Conservation (phyloP, 495 filamentous ascomycete genomes). For the Lasiosphaeria hispida region DNA sequence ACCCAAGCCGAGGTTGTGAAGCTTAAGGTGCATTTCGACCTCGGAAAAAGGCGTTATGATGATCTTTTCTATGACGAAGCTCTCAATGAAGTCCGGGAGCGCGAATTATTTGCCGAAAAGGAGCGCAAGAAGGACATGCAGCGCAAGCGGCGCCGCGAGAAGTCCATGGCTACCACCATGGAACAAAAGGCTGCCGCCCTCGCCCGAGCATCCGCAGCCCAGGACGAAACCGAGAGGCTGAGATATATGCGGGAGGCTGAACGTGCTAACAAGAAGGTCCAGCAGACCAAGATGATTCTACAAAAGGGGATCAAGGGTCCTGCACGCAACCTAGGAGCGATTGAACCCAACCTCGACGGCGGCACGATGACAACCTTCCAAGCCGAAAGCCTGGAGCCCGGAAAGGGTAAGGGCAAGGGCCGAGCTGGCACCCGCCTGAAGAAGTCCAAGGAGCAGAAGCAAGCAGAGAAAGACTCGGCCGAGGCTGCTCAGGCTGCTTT, state of each 20-base stretch:
- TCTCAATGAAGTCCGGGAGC: slow-evolving; percentile 78
- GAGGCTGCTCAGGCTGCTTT: slow-evolving; percentile 83
- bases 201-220: slow-evolving; percentile 66
- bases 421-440: slow-evolving; percentile 66
- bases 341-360: slow-evolving; percentile 81
- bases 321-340: slow-evolving; percentile 70
- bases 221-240: slow-evolving; percentile 74
- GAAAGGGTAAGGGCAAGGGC: slow-evolving; percentile 64
- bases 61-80: slow-evolving; percentile 59
- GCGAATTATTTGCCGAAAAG: slow-evolving; percentile 91
- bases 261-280: slow-evolving; percentile 82
- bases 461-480: slow-evolving; percentile 89
- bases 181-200: slow-evolving; percentile 83
- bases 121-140: slow-evolving; percentile 99
- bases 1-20: slow-evolving; percentile 32
- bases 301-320: slow-evolving; percentile 81
- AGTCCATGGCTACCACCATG: slow-evolving; percentile 82
- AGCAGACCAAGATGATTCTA: slow-evolving; percentile 75
- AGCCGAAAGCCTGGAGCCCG: slow-evolving; percentile 57
- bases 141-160: slow-evolving; percentile 92
- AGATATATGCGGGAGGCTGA: slow-evolving; percentile 78
- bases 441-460: slow-evolving; percentile 96
- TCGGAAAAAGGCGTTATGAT: slow-evolving; percentile 51
- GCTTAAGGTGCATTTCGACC: slow-evolving; percentile 44
- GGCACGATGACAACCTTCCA: slow-evolving; percentile 86